phyloP scores from a whole-genome alignment of 2,329 filamentous ascomycete genomes.

The Fusarium vanettenii region DNA sequence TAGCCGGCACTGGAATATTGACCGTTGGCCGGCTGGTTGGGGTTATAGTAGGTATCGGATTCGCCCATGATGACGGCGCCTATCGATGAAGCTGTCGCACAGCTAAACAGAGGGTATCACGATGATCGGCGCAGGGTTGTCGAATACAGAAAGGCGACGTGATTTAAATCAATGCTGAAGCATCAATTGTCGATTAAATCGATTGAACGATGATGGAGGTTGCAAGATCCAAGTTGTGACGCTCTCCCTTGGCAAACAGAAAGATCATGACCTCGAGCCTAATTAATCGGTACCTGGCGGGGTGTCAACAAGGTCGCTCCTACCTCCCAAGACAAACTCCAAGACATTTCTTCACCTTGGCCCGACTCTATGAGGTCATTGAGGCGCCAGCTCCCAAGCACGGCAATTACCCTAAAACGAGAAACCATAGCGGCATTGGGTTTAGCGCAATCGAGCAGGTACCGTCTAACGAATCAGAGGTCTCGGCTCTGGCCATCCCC shows the following conservation, averaged over 20 bases:
- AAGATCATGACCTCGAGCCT: conserved; percentile 10
- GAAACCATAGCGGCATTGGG: conserved; percentile 17
- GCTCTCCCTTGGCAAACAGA: background rate
- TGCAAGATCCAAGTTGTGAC: background rate
- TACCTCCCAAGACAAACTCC: conserved; percentile 31
- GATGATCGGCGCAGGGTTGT: conserved; percentile 32
- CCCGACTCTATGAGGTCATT: conserved; percentile 30
- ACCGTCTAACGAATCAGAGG: background rate
- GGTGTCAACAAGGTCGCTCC: conserved; percentile 25
- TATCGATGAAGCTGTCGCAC: conserved; percentile 8
- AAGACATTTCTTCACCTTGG: conserved; percentile 36
- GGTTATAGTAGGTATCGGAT: conserved; percentile 48
- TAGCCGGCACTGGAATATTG: conserved; percentile 34
- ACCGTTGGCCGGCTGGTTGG: conserved; percentile 33
- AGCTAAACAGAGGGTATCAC: conserved; percentile 3
- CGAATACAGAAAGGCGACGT: background rate
- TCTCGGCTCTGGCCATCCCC: accelerated
- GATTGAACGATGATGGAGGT: background rate
- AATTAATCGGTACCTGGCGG: conserved; percentile 13
- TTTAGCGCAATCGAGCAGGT: background rate
- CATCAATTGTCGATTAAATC: background rate
- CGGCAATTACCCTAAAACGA: conserved; percentile 7
- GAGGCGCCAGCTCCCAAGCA: conserved; percentile 18
- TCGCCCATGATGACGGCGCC: conserved; percentile 47
- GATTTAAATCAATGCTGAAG: conserved; percentile 7